Base-by-base conservation (phyloP, 805 yeast genomes). In the Wickerhamiella hasegawae region DNA sequence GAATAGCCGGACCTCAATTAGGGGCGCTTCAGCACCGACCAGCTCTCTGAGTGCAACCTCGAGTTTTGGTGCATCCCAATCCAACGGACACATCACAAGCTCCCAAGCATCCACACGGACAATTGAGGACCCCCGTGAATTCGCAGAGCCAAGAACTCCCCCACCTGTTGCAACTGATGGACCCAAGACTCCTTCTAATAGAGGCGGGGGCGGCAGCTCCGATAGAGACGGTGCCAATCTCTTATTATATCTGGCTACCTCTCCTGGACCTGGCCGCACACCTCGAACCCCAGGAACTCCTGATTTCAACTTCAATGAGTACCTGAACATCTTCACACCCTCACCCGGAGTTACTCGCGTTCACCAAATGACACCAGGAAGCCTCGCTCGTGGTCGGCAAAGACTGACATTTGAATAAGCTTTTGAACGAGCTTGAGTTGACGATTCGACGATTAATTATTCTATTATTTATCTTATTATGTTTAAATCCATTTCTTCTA, bases 211-310 rank as follows among this genome's bases (percentile, higher is more conserved):
- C 20, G 38, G 41, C 19, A 27, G 36, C 33, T 32, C 23, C 28
- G 41, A 37, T 31, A 30, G 35, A 33, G 90, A 79, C 54, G 94
- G 92, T 11, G 94, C 92, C 1, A 87, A 77, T 52, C 58, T 82
- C 41, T 64, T 82, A 41, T 68, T 82, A 71, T 82, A 71, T 54
- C 60, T 82, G 45, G 92, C 94, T 2, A 77, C 85, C 5, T 78
- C 90, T 6, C 94, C 94, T 1, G 70, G 80, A 0, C 79, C 79
- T 1, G 70, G 71, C 6, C 53, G 53, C 36, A 40, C 60, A 42
- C 50, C 60, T 26, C 48, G 52, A 42, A 45, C 59, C 28, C 53
- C 64, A 21, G 52, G 46, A 14, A 46, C 61, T 18, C 60, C 58
- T 18, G 58, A 52, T 32, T 80, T 81, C 59, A 80, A 81, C 54